Conservation (phyloP, 2,329 filamentous ascomycete species). For the Amylocarpus encephaloides region DNA sequence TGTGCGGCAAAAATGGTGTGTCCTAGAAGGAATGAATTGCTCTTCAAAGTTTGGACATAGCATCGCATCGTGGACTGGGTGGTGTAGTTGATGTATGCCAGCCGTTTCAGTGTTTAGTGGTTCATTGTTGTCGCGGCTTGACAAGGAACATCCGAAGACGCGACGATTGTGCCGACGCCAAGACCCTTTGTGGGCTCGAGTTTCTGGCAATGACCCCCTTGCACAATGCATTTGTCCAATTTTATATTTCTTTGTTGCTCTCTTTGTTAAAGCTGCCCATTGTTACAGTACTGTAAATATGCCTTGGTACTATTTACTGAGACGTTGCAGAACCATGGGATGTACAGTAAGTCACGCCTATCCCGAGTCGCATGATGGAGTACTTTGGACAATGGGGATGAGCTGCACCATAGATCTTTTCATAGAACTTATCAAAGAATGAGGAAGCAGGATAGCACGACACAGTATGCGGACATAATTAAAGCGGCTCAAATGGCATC, state of each 20-base stretch:
- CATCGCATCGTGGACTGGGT: constrained; percentile 5
- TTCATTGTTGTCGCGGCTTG: constrained; percentile 1
- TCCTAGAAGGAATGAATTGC: background rate
- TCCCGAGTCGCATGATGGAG: no score
- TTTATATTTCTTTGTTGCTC: background rate
- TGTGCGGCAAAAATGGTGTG: background rate
- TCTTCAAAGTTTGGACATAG: background rate
- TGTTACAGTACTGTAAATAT: no score
- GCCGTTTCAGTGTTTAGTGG: constrained; percentile 2
- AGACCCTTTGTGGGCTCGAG: background rate
- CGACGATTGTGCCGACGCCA: background rate
- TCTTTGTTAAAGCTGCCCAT: no score
- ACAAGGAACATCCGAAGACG: constrained; percentile 4
- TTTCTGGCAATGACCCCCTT: background rate
- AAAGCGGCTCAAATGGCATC: no score
- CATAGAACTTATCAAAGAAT: no score
- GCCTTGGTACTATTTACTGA: no score
- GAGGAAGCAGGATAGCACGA: no score
- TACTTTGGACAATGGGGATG: no score
- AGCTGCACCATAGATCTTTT: no score
- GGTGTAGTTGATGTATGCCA: background rate
- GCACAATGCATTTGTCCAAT: background rate
- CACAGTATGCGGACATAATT: no score
- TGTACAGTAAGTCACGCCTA: no score
- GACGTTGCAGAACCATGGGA: no score